Evolutionary conservation across 1,139 yeast species (phyloP).

Genomic region (Saccharomyces hybrid): DNA sequence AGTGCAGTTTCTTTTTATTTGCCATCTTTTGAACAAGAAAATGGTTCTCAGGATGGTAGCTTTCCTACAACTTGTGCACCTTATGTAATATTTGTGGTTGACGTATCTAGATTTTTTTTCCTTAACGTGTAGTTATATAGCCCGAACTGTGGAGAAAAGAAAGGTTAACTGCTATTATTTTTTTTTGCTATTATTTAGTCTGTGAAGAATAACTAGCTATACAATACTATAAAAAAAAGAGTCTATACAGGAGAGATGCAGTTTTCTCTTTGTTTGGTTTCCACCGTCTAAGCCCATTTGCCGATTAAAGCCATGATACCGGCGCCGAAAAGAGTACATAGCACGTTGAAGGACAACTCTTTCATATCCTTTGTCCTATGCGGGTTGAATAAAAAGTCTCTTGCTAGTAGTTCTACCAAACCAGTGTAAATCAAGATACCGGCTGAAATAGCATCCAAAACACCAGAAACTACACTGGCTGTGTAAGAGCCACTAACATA

Average conservation of each 20-base stretch:
- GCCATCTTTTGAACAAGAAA: background rate
- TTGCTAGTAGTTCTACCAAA: slow-evolving; percentile 80
- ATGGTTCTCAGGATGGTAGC: background rate
- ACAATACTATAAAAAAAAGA: background rate
- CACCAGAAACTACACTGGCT: slow-evolving; percentile 66
- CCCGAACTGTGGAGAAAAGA: background rate
- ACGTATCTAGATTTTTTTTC: background rate
- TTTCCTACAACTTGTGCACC: background rate
- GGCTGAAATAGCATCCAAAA: slow-evolving; percentile 74
- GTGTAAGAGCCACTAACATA: slow-evolving; percentile 60
- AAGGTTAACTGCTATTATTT: background rate
- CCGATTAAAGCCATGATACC: slow-evolving; percentile 83
- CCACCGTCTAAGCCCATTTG: slow-evolving; percentile 43
- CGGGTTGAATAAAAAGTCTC: slow-evolving; percentile 66
- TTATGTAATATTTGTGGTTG: background rate
- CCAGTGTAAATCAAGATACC: slow-evolving; percentile 84
- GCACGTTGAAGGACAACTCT: slow-evolving; percentile 33
- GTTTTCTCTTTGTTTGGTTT: slow-evolving; percentile 7
- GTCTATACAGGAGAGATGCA: background rate
- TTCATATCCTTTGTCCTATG: slow-evolving; percentile 43
- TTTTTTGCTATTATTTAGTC: background rate
- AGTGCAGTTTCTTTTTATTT: slow-evolving; percentile 46
- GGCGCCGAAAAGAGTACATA: slow-evolving; percentile 47
- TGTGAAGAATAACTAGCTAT: background rate
- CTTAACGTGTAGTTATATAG: too few species aligned